phyloP scores from a whole-genome alignment of 2,329 filamentous ascomycete species.

The Clonostachys rosea region DNA sequence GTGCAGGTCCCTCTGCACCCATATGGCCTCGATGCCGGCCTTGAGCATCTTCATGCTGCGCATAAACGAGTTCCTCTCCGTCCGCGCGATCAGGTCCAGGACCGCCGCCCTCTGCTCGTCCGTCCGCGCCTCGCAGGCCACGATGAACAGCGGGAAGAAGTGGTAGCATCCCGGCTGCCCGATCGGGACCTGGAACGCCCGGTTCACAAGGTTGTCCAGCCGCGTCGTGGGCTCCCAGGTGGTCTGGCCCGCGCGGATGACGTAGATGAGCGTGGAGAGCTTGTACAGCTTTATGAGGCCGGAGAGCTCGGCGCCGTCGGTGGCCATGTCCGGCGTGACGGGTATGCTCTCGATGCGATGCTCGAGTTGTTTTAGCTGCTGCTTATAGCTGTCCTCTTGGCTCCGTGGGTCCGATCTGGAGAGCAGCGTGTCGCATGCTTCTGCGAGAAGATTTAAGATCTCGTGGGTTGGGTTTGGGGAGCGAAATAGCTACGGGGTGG shows the following conservation, averaged over 20 bases:
- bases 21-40: conserved; percentile 16
- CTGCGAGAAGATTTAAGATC: no score
- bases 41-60: conserved; percentile 15
- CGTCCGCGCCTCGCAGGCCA: conserved; percentile 23
- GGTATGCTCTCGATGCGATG: no score
- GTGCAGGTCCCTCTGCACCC: conserved; percentile 25
- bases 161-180: conserved; percentile 13
- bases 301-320: no score
- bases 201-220: conserved; percentile 10
- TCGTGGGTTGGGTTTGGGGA: no score
- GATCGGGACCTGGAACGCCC: conserved; percentile 7
- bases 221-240: conserved; percentile 9
- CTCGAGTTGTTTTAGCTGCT: no score
- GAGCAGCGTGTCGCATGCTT: no score
- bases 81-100: conserved; percentile 19
- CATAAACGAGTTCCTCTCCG: conserved; percentile 3
- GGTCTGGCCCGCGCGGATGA: conserved; percentile 6
- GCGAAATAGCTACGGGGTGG: no score
- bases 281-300: not conserved
- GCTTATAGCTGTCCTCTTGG: no score
- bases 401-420: no score
- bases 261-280: not conserved
- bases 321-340: no score
- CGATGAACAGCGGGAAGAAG: conserved; percentile 25
- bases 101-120: conserved; percentile 22